Conservation (phyloP, 169 alveolate genomes). For the Plasmodium billcollinsi region DNA sequence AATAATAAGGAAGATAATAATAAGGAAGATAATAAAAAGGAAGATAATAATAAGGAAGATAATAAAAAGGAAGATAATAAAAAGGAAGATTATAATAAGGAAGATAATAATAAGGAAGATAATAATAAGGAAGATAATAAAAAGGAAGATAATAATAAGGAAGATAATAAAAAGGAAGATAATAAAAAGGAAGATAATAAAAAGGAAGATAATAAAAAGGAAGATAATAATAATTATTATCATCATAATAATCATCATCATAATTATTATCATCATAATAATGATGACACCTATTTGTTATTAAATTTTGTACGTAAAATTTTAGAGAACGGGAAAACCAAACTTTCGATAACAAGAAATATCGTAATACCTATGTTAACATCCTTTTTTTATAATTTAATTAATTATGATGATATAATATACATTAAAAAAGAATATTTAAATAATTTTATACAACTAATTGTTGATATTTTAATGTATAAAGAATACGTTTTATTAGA, state of each 20-base stretch:
- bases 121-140: no score
- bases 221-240: neutral
- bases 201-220: no score
- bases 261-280: neutral
- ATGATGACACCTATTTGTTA: neutral
- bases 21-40: no score
- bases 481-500: conserved; percentile 41
- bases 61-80: no score
- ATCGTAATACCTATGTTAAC: conserved; percentile 39
- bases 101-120: no score
- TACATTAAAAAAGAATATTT: conserved; percentile 26
- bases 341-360: conserved; percentile 31
- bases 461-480: conserved; percentile 60
- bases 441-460: conserved; percentile 13
- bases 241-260: neutral
- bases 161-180: no score
- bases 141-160: no score
- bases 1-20: no score
- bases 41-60: no score
- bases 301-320: conserved; percentile 21
- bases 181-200: no score
- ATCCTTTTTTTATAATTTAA: conserved; percentile 46
- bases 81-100: no score
- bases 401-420: conserved; percentile 33
- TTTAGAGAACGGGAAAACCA: conserved; percentile 19